These are phyloP conservation scores for Naganishia vaughanmartiniae DNA, from an alignment of 768 basidiomycete species.

Conservation along the genomic window DNA sequence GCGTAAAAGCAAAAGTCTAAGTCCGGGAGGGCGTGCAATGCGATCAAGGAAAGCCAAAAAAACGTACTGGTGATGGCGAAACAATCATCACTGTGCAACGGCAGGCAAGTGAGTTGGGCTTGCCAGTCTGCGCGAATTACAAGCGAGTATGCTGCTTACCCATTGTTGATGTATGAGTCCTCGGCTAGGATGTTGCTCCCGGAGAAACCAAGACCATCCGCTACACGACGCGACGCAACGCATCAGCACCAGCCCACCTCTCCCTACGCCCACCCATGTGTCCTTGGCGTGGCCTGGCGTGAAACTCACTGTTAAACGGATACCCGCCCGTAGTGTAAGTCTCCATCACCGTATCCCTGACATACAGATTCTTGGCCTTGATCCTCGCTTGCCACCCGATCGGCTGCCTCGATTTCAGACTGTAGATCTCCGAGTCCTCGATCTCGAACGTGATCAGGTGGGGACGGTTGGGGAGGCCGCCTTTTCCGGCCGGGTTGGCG, in stretches of 20 bases:
- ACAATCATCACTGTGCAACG: conserved; percentile 54
- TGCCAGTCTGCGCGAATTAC: background rate
- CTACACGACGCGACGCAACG: background rate
- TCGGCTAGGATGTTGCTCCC: conserved; percentile 38
- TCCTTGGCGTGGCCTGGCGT: background rate
- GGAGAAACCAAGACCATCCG: conserved; percentile 38
- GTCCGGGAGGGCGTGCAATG: too few relatives aligned
- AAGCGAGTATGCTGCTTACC: background rate
- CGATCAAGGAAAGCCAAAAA: background rate
- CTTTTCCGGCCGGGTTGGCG: conserved; percentile 52
- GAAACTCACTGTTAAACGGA: conserved; percentile 35
- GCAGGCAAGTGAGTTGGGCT: background rate
- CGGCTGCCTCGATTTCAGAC: conserved; percentile 57
- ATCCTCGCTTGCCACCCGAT: conserved; percentile 54
- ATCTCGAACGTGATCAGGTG: conserved; percentile 59
- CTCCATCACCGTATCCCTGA: conserved; percentile 37
- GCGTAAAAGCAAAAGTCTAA: conserved; percentile 33
- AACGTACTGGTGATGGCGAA: conserved; percentile 51
- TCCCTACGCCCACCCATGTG: too few relatives aligned
- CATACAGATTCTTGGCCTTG: conserved; percentile 40
- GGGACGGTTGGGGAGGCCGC: conserved; percentile 52
- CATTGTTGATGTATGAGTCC: conserved; percentile 55
- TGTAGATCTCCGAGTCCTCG: conserved; percentile 53
- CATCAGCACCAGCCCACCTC: background rate
- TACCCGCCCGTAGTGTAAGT: conserved; percentile 33